Evolutionary conservation across 1,284 basidiomycete genomes (phyloP).

Genomic region (Cutaneotrichosporon dermatis): DNA sequence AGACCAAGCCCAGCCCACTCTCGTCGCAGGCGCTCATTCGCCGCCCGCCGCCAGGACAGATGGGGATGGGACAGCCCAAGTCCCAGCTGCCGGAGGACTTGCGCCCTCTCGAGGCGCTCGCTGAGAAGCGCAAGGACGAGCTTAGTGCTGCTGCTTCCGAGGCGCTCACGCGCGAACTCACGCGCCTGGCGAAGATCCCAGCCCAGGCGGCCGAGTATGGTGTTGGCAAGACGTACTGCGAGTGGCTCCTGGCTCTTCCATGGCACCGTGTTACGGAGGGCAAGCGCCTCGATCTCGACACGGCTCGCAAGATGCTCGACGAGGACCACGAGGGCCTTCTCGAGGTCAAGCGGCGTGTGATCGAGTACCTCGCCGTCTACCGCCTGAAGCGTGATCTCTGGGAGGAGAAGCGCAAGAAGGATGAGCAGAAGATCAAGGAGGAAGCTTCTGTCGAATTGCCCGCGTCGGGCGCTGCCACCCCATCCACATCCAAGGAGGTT

Average conservation of each 20-base stretch:
- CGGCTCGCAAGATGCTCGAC: slow-evolving; percentile 34
- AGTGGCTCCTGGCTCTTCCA: slow-evolving; percentile 40
- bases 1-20: slow-evolving; percentile 7
- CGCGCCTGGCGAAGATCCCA: slow-evolving; percentile 35
- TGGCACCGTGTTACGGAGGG: slow-evolving; percentile 38
- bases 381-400: slow-evolving; percentile 41
- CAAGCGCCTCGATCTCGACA: slow-evolving; percentile 30
- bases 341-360: slow-evolving; percentile 43
- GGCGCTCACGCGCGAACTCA: slow-evolving; percentile 33
- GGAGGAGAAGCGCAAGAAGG: slow-evolving; percentile 24
- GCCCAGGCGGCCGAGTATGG: slow-evolving; percentile 44
- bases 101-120: slow-evolving; percentile 25
- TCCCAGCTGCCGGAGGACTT: slow-evolving; percentile 36
- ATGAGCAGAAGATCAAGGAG: slow-evolving; percentile 1
- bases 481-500: slow-evolving; percentile 6
- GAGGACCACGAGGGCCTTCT: slow-evolving; percentile 44
- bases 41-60: not conserved
- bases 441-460: not conserved
- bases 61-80: slow-evolving; percentile 4
- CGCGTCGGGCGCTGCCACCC: not conserved
- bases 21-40: not conserved
- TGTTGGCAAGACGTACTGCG: slow-evolving; percentile 42
- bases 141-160: slow-evolving; percentile 26
- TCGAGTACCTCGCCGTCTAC: slow-evolving; percentile 47
- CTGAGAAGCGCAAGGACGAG: slow-evolving; percentile 23